Evolutionary conservation across 2,329 filamentous ascomycete species (phyloP).

Genomic region (Colletotrichum destructivum): DNA sequence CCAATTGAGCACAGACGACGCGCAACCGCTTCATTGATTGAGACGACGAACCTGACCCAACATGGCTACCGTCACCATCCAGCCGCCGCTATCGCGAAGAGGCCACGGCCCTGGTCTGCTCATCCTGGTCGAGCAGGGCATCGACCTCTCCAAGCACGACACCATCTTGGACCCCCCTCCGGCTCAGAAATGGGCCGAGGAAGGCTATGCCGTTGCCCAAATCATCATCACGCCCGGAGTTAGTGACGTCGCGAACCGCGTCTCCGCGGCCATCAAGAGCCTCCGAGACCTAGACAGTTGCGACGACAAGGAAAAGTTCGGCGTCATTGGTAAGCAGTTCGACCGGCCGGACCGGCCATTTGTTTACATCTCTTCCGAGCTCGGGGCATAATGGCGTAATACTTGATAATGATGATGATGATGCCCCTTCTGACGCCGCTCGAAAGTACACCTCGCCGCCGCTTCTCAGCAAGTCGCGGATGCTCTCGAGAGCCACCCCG

Average conservation of each 20-base stretch:
- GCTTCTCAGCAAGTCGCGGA: conserved; percentile 2
- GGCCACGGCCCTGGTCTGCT: conserved; percentile 54
- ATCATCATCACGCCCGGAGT: conserved; percentile 49
- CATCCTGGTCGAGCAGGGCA: conserved; percentile 44
- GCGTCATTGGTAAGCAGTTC: conserved; percentile 24
- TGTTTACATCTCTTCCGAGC: not conserved
- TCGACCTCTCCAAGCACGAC: conserved; percentile 34
- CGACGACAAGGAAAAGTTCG: conserved; percentile 51
- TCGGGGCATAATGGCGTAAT: no score
- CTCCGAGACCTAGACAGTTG: conserved; percentile 31
- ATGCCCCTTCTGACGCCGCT: not conserved
- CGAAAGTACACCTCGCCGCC: conserved; percentile 3
- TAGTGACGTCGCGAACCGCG: not conserved
- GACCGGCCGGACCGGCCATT: no score
- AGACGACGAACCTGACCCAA: not conserved
- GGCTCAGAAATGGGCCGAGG: conserved; percentile 80
- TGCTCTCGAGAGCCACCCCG: not conserved
- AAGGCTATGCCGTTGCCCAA: conserved; percentile 75
- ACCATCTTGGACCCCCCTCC: conserved; percentile 58
- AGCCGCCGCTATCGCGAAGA: conserved; percentile 49
- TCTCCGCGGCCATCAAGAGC: conserved; percentile 18
- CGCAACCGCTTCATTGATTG: not conserved
- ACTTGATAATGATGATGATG: no score
- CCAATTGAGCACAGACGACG: no score
- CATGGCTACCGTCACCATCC: conserved; percentile 38